Evolutionary conservation across 176 grass and related monocot species (phyloP), one percentile per base, ranked within the genome.

Genomic region (Hyparrhenia diplandra): DNA sequence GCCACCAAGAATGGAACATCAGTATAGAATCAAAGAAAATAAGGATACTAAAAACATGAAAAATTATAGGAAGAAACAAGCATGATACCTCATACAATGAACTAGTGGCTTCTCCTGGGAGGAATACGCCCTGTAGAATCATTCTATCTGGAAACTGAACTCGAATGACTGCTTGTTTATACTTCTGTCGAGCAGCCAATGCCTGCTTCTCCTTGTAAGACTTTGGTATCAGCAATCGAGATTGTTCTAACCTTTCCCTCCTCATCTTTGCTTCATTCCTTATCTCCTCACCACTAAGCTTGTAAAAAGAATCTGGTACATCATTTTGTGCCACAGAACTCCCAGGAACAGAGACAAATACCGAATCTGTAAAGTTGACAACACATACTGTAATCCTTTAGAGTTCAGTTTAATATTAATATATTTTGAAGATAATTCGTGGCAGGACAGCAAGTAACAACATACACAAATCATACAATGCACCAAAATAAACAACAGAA

Each of bases 121-220:
- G 90, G 76, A 99, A 99, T 28, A 89, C 75, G 29, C 86, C 96
- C 81, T 99, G 92, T 28, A 99, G 88, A 87, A 93, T 79, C 52
- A 95, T 87, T 71, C 96, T 83, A 71, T 99, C 96, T 45, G 96
- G 96, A 79, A 99, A 99, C 67, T 99, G 92, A 79, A 99, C 71
- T 64, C 96, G 86, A 23, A 99, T 83, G 30, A 99, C 63, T 74
- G 86, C 78, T 80, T 87, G 76, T 32, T 86, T 93, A 73, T 93
- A 91, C 72, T 87, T 94, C 73, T 89, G 91, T 46, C 84, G 85
- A 81, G 88, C 75, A 76, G 92, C 87, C 49, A 93, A 41, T 64
- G 88, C 84, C 77, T 93, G 92, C 73, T 99, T 99, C 84, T 95
- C 96, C 73, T 84, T 85, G 67, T 91, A 99, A 49, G 96, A 99